Evolutionary conservation across 1,284 basidiomycete species (phyloP).

Genomic region (Ustilago cynodontis): DNA sequence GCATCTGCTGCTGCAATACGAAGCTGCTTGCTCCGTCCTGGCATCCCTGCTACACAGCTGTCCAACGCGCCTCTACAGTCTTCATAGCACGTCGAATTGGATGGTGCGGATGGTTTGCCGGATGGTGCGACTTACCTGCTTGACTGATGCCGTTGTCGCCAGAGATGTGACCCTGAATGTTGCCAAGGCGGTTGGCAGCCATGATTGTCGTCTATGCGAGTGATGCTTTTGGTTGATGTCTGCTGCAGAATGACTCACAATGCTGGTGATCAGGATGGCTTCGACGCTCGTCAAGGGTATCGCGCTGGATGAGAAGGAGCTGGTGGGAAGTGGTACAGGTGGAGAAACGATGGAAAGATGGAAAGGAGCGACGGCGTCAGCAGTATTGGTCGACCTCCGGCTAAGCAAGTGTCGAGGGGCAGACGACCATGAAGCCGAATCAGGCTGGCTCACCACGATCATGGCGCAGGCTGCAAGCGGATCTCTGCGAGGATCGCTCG

Average conservation of each 20-base stretch:
- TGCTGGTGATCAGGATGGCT: not conserved
- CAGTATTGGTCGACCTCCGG: conserved; percentile 9
- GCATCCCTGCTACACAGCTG: not conserved
- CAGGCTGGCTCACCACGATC: conserved; percentile 11
- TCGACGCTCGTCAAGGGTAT: not conserved
- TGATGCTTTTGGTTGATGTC: not conserved
- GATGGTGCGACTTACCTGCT: conserved; percentile 41
- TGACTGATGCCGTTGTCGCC: conserved; percentile 38
- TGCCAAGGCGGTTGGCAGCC: conserved; percentile 49
- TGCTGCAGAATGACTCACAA: not conserved
- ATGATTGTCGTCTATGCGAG: conserved; percentile 16
- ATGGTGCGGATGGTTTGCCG: not conserved
- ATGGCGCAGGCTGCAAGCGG: conserved; percentile 9
- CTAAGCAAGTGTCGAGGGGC: conserved; percentile 7
- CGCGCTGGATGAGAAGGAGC: not conserved
- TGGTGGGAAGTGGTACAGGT: not conserved
- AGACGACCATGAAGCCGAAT: conserved; percentile 13
- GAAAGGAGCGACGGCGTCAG: not conserved
- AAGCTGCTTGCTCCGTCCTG: not conserved
- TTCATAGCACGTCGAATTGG: not conserved
- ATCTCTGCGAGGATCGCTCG: conserved; percentile 2
- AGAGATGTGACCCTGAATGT: conserved; percentile 54
- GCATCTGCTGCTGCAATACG: not conserved
- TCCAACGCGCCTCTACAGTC: not conserved
- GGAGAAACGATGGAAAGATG: conserved; percentile 5